Base-by-base conservation (phyloP, 169 alveolate species). In the Cytauxzoon felis region DNA sequence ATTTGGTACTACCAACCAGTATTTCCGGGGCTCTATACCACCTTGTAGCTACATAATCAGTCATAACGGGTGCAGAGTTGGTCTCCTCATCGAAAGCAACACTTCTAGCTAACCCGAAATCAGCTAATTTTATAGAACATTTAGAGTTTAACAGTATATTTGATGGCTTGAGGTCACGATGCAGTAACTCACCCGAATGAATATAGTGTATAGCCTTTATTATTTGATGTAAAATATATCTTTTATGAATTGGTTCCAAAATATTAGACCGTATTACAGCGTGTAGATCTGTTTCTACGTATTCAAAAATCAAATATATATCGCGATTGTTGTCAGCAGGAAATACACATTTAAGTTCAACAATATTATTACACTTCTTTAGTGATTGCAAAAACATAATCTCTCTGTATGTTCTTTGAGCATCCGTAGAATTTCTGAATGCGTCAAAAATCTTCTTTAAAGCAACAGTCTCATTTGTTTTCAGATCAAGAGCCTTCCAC, bases 11-110 rank as follows among this genome's bases (percentile, higher is more conserved):
- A 19, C 99, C 98, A 30, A 95, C 82, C 40, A 96, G 72, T 18
- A 96, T 94, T 86, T 96, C 98, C 0, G 99, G 99, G 0, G 99
- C 98, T 29, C 99, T 88, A 82, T 97, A 97, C 99, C 99, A 97
- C 49, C 99, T 85, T 1, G 99, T 97, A 0, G 99, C 98, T n/a
- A 97, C 98, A 80, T 97, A 97, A 78, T 96, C 99, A 26, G 99
- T 93, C 52, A 95, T 92, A 1, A 95, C 89, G 0, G 96, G 97
- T 33, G 86, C 80, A 33, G 75, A 80, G 18, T 82, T 69, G 38
- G 82, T 87, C 11, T 81, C 33, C 34, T 54, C 88, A 24, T 88
- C 89, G 23, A 81, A 84, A 27, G 87, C 83, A 24, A 95, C 87
- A 38, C 96, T 91, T 56, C 98, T 81, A 0, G 97, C 97, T 18